Base-by-base conservation (phyloP, 306 rosid genomes). In the Rosa chinensis region DNA sequence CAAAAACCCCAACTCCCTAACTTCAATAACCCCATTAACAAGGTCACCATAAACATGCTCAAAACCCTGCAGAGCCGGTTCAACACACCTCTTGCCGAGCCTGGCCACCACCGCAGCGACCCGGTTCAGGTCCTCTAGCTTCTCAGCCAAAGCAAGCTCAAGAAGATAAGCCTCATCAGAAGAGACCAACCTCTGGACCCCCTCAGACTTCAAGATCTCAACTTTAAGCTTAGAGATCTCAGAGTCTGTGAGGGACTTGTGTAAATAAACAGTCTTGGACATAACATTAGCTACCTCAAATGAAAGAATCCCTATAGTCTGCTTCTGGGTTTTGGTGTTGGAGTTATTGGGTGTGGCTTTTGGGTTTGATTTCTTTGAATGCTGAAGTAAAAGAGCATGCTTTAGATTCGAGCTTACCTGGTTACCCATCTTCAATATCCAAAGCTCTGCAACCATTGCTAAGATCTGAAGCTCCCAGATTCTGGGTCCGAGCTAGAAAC, bases 391-490 rank as follows among this genome's bases (percentile, higher is more conserved):
- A 79, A 93, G 89, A 35, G 96, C 92, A 50, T 93, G 95, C 82
- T 89, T 95, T 74, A 95, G 88, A 88, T 95, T 95, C 17, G 94
- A 49, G 74, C 97, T 93, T 14, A 95, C 98, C 80, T 95, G 98
- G 89, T 86, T 93, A 39, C 99, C 94, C 92, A 95, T 91, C 90
- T 90, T 95, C 61, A 95, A 83, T 87, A 95, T 79, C 99, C 99
- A 95, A 83, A 93, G 88, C 85, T 95, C 97, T 70, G 97, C 97
- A 78, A 91, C 96, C 99, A 93, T 95, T 79, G 87, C 92, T 84
- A 71, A 58, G 64, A 78, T 44, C 72, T 37, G 72, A n/a, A 80
- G 64, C 56, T 35, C 9, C 0, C 17, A 53, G 14, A 74, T 17
- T 8, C 58, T 68, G 73, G 49, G 53, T 68, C 73, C 52, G 8